A percentile compares a stretch with the other conserved stretches of the same genome.
phyloP scores from a whole-genome alignment of 306 rosid genomes.

The Citrullus amarus region DNA sequence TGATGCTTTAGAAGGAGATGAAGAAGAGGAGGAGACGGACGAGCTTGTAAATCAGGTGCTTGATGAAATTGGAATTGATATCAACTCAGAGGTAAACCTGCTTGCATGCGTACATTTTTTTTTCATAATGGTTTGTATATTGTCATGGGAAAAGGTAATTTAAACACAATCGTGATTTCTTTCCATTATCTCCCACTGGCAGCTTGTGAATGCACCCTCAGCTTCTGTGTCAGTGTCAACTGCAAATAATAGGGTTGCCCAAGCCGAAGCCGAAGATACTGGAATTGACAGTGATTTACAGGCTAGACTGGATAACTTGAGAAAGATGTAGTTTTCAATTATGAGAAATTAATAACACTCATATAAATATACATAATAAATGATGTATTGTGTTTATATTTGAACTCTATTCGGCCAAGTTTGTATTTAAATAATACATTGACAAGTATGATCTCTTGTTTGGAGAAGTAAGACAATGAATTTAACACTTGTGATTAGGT shows the following conservation, averaged over 20 bases:
- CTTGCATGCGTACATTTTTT: not conserved
- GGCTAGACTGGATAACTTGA: slow-evolving; percentile 86
- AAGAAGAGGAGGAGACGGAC: slow-evolving; percentile 93
- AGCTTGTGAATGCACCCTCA: slow-evolving; percentile 94
- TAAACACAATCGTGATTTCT: not conserved
- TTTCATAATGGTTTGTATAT: not conserved
- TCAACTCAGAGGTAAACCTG: slow-evolving; percentile 73
- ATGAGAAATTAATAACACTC: not conserved
- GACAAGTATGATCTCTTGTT: not conserved
- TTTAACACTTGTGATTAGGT: not conserved
- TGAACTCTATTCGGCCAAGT: not conserved
- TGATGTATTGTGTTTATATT: not conserved
- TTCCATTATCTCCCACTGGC: slow-evolving; percentile 7
- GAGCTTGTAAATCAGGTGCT: slow-evolving; percentile 94
- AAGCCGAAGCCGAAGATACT: slow-evolving; percentile 73
- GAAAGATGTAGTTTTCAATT: slow-evolving; percentile 47
- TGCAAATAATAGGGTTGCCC: slow-evolving; percentile 61
- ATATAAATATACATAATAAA: not conserved
- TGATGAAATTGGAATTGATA: slow-evolving; percentile 77
- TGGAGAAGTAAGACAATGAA: not conserved
- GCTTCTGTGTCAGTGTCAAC: slow-evolving; percentile 70
- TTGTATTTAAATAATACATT: not conserved
- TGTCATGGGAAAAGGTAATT: not conserved
- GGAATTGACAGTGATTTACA: slow-evolving; percentile 90
- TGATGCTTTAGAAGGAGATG: slow-evolving; percentile 95